Evolutionary conservation across 192 early-diverging fungal species (phyloP), one percentile per base, ranked within the genome.

Genomic region (Backusella westeae): DNA sequence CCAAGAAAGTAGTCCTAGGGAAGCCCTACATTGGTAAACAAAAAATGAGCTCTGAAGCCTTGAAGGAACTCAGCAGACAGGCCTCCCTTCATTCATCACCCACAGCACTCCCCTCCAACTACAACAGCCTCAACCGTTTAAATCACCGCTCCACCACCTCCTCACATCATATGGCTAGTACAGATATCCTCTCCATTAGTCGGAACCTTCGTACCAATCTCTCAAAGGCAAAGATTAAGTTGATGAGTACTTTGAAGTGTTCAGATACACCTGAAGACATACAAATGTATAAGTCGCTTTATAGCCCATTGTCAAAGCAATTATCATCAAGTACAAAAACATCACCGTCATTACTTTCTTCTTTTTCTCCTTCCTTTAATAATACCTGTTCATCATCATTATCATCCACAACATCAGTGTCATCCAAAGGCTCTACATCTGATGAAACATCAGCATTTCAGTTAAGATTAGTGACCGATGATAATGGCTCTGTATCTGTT

Each of bases 271-370:
- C 70, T 46, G 26, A 71, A 41, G 70, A 71, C 42, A 41, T 71
- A 49, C 41, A 71, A 46, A 71, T 71, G 26, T 71, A 71, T 71
- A 39, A 71, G 15, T 71, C 41, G 17, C 70, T 71, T 71, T 19
- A 44, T 23, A 29, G 36, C 1, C 14, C 65, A 17, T n/a, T 19
- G 46, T 1, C n/a, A 49, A 49, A 49, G 46, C 46, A 49, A 49
- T 14, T 23, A 63, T 63, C 23, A 29, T 14, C 56, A 63, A 49
- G 19, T 49, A 49, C 46, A 49, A 49, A 49, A 49, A 26, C 23
- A 63, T 26, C 56, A 10, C 10, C 56, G 4, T 63, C 56, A 26
- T 29, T 23, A 63, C 56, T 26, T 12, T 7, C 2, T 8, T 63
- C 56, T 63, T 26, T 63, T 63, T 26, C 56, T 26, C 10, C 56